Base-by-base conservation (phyloP, 2,329 filamentous ascomycete genomes). In the Ceratocystis papillata region DNA sequence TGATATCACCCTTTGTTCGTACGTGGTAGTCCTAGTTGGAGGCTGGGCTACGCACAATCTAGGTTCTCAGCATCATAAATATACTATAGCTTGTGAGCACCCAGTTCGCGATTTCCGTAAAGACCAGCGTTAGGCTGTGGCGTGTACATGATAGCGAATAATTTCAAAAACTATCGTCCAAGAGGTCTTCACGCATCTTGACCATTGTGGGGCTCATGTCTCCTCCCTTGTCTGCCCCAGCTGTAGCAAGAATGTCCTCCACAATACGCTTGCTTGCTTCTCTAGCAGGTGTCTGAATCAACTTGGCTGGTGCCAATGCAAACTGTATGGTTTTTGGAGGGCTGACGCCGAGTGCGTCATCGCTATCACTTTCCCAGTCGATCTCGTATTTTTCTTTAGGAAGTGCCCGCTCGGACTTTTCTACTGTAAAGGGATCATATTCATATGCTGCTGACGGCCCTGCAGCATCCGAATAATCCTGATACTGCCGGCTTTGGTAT, bases 251-350 rank as follows among this genome's bases (percentile, higher is more conserved):
- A 61, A 95, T 82, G 72, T 93, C 88, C 64, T 91, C 87, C 0
- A 95, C 89, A 67, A 95, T 93, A 66, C 85, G 83, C 73, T 83
- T 87, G 72, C 88, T 92, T 3, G 90, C 90, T 75, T 94, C 89
- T 65, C 87, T 83, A 37, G 90, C 89, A 69, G 89, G 90, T 62
- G 90, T 95, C 74, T 92, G 89, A 73, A 93, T 75, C 25, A 95
- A 77, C 72, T 88, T 86, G 50, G 86, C 88, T 64, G 87, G 87
- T 63, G 88, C 88, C 61, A 95, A 77, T 57, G 88, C 87, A 74
- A 95, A 95, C 72, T 92, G 88, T 68, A 95, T 92, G 10, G 90
- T 94, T 79, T 97, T 97, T 0, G 94, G 94, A 33, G 94, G 94
- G 72, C 90, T 96, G 76, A 91, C 87, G 5, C 87, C 89, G 28